Evolutionary conservation across 2,329 filamentous ascomycete species (phyloP), one percentile per base, ranked within the genome.

Genomic region (Sporothrix euskadiensis): DNA sequence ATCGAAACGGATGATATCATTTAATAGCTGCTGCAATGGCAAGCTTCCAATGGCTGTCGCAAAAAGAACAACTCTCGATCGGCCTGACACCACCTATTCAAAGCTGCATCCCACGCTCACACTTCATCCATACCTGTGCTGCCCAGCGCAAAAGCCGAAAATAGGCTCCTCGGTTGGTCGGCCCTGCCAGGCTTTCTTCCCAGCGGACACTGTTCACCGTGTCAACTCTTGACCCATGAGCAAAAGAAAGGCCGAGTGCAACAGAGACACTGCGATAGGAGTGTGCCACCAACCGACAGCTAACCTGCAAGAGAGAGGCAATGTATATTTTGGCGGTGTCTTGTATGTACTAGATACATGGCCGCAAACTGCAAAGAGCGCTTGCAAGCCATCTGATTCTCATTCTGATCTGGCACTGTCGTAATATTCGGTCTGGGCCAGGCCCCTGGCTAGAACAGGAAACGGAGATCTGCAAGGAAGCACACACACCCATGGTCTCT

Each of bases 391-490:
- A 63, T 63, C 59, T 63, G 35, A 26, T 26, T 22, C 19, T 22
- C 8, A 35, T 35, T 56, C 52, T 56, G 52, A 49, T 49, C 44
- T 49, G 44, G 44, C 44, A 12, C 44, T 49, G 44, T 49, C 44
- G 9, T 3, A 10, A 10, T 49, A 4, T 19, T 49, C 44, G 59
- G 32, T 8, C 59, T 22, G 59, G 59, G 19, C 59, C 19, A 22
- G 63, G 63, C 41, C 44, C 44, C 44, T 71, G 57, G 39, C 39
- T 16, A 63, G 57, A 52, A 71, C 22, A 39, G 69, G 56, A 35
- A 71, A 71, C 69, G 69, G 54, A 71, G 69, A 71, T 71, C 69
- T 61, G 69, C 69, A 41, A 56, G 19, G 47, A n/a, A 14, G 9
- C 35, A 39, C 59, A 63, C 59, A 26, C 56, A 57, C 26, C 3